These are phyloP conservation scores for Trichoderma semiorbis DNA, from an alignment of 2,329 filamentous ascomycete genomes.

Conservation along the genomic window DNA sequence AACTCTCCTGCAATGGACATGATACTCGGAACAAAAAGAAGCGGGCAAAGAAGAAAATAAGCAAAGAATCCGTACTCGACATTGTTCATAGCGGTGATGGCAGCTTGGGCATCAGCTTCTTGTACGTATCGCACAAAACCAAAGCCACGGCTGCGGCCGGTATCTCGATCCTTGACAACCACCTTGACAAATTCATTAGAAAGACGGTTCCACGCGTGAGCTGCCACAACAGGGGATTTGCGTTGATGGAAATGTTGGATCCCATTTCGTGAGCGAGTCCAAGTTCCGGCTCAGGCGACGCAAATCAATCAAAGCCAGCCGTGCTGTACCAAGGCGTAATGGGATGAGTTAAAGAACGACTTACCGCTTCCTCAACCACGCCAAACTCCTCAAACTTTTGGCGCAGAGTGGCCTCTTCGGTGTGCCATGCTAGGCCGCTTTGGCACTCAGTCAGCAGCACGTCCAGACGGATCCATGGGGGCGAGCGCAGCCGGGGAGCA, in stretches of 20 bases:
- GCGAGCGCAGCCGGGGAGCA: neutral
- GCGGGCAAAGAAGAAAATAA: constrained; percentile 3
- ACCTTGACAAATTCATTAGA: constrained; percentile 55
- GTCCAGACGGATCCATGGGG: neutral
- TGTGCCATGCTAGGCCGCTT: constrained; percentile 98
- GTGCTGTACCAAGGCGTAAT: neutral
- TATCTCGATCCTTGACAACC: constrained; percentile 96
- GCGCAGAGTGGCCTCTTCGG: constrained; percentile 81
- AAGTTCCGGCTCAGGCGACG: neutral
- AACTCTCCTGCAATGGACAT: neutral
- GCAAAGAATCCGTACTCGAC: constrained; percentile 64
- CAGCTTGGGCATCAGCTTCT: constrained; percentile 71
- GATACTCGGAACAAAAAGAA: neutral
- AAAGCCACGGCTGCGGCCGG: constrained; percentile 93
- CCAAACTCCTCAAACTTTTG: constrained; percentile 93
- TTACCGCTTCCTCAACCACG: constrained; percentile 88
- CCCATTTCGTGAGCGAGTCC: neutral
- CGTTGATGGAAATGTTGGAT: neutral
- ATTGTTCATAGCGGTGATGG: constrained; percentile 80
- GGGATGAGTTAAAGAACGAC: constrained; percentile 37
- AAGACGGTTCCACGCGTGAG: constrained; percentile 19
- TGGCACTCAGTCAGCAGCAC: constrained; percentile 23
- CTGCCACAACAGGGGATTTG: constrained; percentile 1
- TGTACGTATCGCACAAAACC: constrained; percentile 89
- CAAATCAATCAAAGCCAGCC: constrained; percentile 6